A percentile compares a stretch with the other conserved stretches of the same genome.
Conservation (phyloP, 768 basidiomycete genomes). For the Xerocomus spinulosus region DNA sequence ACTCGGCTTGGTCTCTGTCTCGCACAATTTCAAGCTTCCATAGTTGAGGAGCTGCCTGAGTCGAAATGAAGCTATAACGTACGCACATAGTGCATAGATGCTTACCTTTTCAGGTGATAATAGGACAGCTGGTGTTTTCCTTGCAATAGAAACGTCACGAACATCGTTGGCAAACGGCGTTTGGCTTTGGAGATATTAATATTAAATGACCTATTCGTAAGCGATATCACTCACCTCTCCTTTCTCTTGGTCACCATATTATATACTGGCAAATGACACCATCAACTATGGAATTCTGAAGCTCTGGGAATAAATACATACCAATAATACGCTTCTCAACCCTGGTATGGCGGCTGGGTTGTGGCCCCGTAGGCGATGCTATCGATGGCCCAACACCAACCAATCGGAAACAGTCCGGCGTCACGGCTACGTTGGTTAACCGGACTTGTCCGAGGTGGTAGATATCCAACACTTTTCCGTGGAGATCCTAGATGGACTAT, state of each 20-base stretch:
- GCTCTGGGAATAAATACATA: conserved; percentile 22
- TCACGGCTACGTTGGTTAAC: conserved; percentile 48
- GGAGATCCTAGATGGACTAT: conserved; percentile 36
- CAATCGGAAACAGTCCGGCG: conserved; percentile 43
- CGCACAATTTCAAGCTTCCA: conserved; percentile 68
- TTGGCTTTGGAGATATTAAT: conserved; percentile 36
- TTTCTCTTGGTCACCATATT: conserved; percentile 40
- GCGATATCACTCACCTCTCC: conserved; percentile 38
- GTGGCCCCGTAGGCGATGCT: conserved; percentile 38
- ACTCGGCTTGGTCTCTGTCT: conserved; percentile 40
- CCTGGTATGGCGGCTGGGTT: conserved; percentile 45
- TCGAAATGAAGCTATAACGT: conserved; percentile 9
- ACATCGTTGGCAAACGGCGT: conserved; percentile 53
- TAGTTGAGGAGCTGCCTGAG: conserved; percentile 68
- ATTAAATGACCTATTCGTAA: neutral
- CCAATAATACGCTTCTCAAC: conserved; percentile 53
- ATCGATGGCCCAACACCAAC: conserved; percentile 47
- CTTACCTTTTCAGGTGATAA: conserved; percentile 34
- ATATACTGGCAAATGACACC: conserved; percentile 34
- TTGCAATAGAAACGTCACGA: conserved; percentile 47
- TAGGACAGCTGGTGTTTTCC: conserved; percentile 40
- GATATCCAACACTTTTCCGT: conserved; percentile 40
- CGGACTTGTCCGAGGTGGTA: conserved; percentile 43
- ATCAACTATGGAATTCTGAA: conserved; percentile 1
- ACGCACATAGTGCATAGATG: conserved; percentile 5